Evolutionary conservation across 2,329 filamentous ascomycete genomes (phyloP), one percentile per base, ranked within the genome.

Genomic region (Clarireedia paspali): DNA sequence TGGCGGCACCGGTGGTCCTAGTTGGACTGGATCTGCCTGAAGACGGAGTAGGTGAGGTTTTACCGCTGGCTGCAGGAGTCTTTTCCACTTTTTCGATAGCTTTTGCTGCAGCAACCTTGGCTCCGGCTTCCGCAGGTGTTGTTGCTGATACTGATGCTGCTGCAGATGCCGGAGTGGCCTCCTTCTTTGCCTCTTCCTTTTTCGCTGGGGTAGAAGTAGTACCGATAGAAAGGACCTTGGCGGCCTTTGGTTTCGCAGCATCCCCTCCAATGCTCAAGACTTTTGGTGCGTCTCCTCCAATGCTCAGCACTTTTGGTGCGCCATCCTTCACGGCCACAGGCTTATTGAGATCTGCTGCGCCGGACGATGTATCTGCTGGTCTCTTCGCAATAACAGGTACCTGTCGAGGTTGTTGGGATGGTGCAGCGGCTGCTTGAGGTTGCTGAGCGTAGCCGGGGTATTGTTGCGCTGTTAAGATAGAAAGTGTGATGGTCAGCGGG

Each of bases 61-160:
- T 88, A 55, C 90, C 90, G 65, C 82, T 81, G 36, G 75, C 74
- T 47, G 79, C 74, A 7, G 81, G 75, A 53, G 82, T 78, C 70
- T 91, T 86, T 54, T 91, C 89, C 0, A 88, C 87, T 94, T 96
- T 96, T 68, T 95, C 90, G 60, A 96, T 89, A 9, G 92, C 91
- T 74, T 96, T 96, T 50, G 83, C 77, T 4, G 91, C 92, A 2
- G 87, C 77, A n/a, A 88, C 85, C 74, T 96, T 96, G 59, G 91
- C 80, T 30, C 89, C 88, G 27, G 87, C 86, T 62, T 88, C 86
- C 30, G 30, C 30, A 34, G 30, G 30, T 34, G 27, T 30, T 30
- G 27, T 9, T 30, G 30, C 30, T 34, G 27, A 30, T 10, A 30
- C 27, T 9, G 30, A 34, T 2, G 84, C 73, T 6, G 39, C 17